Percentiles rank a stretch among this genome's conserved stretches.
Evolutionary conservation across 345 rosid species (phyloP).

Genomic region (Nephelium lappaceum): DNA sequence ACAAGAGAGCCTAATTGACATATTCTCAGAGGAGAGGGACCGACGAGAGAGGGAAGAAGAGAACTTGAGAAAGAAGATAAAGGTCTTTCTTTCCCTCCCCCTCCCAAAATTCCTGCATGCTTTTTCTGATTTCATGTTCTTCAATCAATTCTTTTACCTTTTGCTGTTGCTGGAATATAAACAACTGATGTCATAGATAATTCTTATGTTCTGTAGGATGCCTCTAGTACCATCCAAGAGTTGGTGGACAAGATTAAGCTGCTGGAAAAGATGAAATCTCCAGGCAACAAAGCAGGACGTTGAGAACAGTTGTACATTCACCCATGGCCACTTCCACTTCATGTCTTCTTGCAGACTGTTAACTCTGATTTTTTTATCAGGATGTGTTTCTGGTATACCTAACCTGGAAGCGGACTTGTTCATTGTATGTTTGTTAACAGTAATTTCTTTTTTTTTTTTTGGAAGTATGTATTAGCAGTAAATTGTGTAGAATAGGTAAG

Average conservation of each 20-base stretch:
- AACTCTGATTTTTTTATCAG: background rate
- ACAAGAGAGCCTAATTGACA: slow-evolving; percentile 64
- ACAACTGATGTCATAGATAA: background rate
- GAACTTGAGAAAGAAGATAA: slow-evolving; percentile 60
- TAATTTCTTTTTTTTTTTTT: too few relatives aligned
- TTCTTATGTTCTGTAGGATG: slow-evolving; percentile 50
- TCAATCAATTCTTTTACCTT: background rate
- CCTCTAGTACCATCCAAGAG: slow-evolving; percentile 65
- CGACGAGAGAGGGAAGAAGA: slow-evolving; percentile 73
- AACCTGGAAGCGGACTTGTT: background rate
- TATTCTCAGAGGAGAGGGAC: slow-evolving; percentile 80
- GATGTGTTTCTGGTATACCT: background rate
- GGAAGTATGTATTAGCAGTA: background rate
- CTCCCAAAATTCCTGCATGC: background rate
- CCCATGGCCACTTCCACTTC: background rate
- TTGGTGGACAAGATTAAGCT: slow-evolving; percentile 61
- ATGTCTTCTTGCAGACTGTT: background rate
- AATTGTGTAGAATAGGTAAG: background rate
- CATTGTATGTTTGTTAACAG: background rate
- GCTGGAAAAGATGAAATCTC: slow-evolving; percentile 58
- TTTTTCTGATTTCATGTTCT: background rate
- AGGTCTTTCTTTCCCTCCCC: slow-evolving; percentile 42
- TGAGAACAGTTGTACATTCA: background rate
- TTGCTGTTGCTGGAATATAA: background rate
- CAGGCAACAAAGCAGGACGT: slow-evolving; percentile 18